These are phyloP conservation scores for Erodium texanum DNA, from an alignment of 441 rosid genomes.

Conservation along the genomic window DNA sequence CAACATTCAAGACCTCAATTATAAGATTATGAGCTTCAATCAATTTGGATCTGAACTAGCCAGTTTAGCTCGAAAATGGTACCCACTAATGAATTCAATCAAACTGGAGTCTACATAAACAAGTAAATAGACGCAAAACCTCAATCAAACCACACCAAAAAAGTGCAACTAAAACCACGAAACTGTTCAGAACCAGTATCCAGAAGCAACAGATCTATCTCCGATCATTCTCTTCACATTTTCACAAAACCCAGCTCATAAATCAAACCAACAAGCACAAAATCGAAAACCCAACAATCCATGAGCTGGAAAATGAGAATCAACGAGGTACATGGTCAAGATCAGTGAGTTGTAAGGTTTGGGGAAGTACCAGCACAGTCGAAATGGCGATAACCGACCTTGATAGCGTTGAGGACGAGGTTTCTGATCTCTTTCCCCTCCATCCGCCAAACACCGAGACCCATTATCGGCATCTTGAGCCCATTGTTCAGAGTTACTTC, in stretches of 20 bases:
- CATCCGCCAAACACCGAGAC: constrained; percentile 89
- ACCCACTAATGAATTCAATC: background rate
- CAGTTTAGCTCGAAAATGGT: background rate
- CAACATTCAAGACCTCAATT: background rate
- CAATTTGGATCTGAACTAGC: background rate
- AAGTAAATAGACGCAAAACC: background rate
- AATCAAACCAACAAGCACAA: background rate
- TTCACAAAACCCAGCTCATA: background rate
- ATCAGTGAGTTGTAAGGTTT: background rate
- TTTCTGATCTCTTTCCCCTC: constrained; percentile 49
- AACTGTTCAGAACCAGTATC: too few relatives aligned
- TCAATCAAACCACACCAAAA: background rate
- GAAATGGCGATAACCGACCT: constrained; percentile 86
- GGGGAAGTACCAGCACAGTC: constrained; percentile 58
- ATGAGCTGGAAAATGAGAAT: background rate
- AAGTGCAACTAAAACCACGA: too few relatives aligned
- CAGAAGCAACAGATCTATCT: background rate
- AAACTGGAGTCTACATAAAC: background rate
- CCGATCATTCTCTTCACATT: background rate
- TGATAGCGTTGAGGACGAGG: constrained; percentile 60
- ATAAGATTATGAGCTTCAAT: background rate
- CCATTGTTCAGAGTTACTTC: constrained; percentile 65
- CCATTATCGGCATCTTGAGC: constrained; percentile 71
- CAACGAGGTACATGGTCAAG: background rate
- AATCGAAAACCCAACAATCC: background rate